phyloP scores from a whole-genome alignment of 192 early-diverging fungal genomes.

The Podila clonocystis region DNA sequence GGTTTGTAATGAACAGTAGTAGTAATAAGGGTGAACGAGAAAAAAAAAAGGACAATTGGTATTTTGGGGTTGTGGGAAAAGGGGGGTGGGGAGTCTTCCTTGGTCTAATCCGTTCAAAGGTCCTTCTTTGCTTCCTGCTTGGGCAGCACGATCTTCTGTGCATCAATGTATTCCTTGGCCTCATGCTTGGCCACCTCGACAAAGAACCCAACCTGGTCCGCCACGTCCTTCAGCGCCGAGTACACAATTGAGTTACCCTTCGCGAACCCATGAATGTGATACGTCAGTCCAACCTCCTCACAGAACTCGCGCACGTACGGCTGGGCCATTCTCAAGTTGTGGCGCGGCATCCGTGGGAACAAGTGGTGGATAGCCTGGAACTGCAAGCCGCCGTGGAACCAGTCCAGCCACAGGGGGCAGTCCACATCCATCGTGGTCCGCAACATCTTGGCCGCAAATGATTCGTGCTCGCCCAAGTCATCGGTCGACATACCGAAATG shows the following conservation, averaged over 20 bases:
- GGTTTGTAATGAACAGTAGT: too few species aligned
- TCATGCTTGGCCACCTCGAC: slow-evolving; percentile 58
- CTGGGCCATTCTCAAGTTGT: slow-evolving; percentile 80
- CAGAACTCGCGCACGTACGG: slow-evolving; percentile 82
- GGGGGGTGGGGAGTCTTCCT: too few species aligned
- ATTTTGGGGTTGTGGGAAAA: neutral
- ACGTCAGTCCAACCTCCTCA: slow-evolving; percentile 77
- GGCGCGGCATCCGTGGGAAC: slow-evolving; percentile 92
- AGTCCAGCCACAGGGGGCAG: slow-evolving; percentile 93
- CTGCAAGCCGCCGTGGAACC: slow-evolving; percentile 98
- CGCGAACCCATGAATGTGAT: slow-evolving; percentile 83
- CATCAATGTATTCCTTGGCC: slow-evolving; percentile 45
- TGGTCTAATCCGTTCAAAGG: neutral
- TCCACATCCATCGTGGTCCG: slow-evolving; percentile 97
- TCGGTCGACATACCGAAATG: slow-evolving; percentile 96
- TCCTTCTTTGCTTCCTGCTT: slow-evolving; percentile 22
- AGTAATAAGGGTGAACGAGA: neutral
- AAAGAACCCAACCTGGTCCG: slow-evolving; percentile 73
- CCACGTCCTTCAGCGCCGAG: slow-evolving; percentile 78
- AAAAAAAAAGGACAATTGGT: neutral
- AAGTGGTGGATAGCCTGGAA: slow-evolving; percentile 97
- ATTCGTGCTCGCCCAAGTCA: slow-evolving; percentile 74
- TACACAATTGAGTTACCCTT: slow-evolving; percentile 85
- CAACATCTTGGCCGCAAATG: slow-evolving; percentile 87
- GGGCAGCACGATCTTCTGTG: slow-evolving; percentile 44